Conservation (phyloP, 2,329 filamentous ascomycete species). For the Ophiostoma sp. region DNA sequence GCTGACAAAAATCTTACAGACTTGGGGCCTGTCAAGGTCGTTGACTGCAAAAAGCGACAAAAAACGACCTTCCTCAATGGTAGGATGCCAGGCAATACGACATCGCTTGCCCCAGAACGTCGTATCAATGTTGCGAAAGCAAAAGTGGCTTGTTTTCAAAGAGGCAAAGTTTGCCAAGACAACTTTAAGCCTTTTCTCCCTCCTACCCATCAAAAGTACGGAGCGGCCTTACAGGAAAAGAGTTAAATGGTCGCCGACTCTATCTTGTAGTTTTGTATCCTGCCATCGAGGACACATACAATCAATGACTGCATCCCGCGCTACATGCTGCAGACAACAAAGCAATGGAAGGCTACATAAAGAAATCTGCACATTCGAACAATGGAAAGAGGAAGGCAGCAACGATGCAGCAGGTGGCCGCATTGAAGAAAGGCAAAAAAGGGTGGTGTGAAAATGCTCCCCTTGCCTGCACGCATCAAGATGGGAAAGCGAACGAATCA, state of each 20-base stretch:
- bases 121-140: background rate
- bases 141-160: background rate
- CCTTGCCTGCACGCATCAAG: background rate
- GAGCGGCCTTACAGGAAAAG: background rate
- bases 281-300: background rate
- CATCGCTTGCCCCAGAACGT: conserved; percentile 6
- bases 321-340: background rate
- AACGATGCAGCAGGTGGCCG: background rate
- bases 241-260: background rate
- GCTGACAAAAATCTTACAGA: conserved; percentile 5
- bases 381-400: background rate
- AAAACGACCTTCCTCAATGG: background rate
- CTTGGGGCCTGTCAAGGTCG: background rate
- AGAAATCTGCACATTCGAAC: background rate
- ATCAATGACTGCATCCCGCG: background rate
- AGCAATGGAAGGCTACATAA: background rate
- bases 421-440: background rate
- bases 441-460: background rate
- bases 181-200: background rate
- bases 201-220: background rate
- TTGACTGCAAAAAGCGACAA: background rate
- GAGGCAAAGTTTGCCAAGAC: background rate
- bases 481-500: background rate
- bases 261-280: background rate
- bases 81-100: conserved; percentile 6